Percentiles rank a stretch among this genome's conserved stretches.
Evolutionary conservation across 495 filamentous ascomycete genomes (phyloP).

Genomic region (Annulohypoxylon nitens): DNA sequence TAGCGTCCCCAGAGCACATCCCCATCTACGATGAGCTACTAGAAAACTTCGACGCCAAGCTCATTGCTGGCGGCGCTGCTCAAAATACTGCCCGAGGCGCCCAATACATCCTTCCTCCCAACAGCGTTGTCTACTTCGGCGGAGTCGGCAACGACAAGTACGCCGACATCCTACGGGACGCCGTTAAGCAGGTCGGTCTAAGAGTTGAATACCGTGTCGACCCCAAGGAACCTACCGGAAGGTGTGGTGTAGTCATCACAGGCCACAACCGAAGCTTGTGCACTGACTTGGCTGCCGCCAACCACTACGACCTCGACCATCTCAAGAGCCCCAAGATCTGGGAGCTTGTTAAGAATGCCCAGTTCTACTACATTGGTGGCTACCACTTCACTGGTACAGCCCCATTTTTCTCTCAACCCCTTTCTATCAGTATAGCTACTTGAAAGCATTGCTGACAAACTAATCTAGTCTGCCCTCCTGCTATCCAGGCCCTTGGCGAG

Average conservation of each 20-base stretch:
- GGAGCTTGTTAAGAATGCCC: constrained; percentile 87
- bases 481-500: constrained; percentile 87
- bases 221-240: constrained; percentile 82
- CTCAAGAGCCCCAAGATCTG: constrained; percentile 91
- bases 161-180: constrained; percentile 83
- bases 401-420: neutral
- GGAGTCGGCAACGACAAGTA: constrained; percentile 94
- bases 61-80: constrained; percentile 96
- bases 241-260: constrained; percentile 96
- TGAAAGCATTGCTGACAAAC: constrained; percentile 5
- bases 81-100: constrained; percentile 98
- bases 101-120: constrained; percentile 90
- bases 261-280: constrained; percentile 92
- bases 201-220: constrained; percentile 94
- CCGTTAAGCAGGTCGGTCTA: constrained; percentile 82
- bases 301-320: constrained; percentile 95
- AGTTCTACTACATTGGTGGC: constrained; percentile 92
- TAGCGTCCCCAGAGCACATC: constrained; percentile 91
- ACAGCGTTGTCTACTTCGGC: constrained; percentile 92
- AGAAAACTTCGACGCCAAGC: constrained; percentile 85
- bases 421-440: neutral
- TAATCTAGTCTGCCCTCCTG: constrained; percentile 84
- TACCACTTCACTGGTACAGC: constrained; percentile 70
- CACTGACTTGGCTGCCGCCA: constrained; percentile 96
- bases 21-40: constrained; percentile 92